Evolutionary conservation across 106 monocot genomes (phyloP), one percentile per base, ranked within the genome.

Genomic region (Dendrobium chrysotoxum): DNA sequence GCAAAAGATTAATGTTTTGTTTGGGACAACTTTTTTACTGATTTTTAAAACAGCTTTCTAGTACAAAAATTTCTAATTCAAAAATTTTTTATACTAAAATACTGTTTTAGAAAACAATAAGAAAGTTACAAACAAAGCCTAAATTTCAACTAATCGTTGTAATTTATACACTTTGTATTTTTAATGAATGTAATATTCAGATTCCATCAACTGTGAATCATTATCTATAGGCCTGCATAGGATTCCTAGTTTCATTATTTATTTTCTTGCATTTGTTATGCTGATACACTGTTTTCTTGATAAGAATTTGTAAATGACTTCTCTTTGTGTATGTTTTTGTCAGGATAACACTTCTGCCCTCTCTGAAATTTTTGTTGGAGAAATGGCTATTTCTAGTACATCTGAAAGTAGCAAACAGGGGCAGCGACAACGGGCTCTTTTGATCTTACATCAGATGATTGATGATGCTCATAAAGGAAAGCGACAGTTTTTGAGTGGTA

Each of bases 401-500:
- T 85, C 81, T 75, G 97, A 91, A 78, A 77, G 81, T 68, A 77
- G 16, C 55, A 89, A 83, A 79, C 88, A 85, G 80, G 88, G 84
- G 16, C 97, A 92, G 84, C 92, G 85, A 78, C 92, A 90, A 77
- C 92, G 90, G 58, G 84, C 96, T 80, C 85, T 94, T 81, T 84
- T 80, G 28, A 88, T 94, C 78, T 84, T 98, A 80, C 85, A 94
- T 75, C 92, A 94, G 83, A 98, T 92, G 89, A 94, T 98, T 86
- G 94, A 94, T 89, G 97, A 98, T 89, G 97, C 97, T 88, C 89
- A 92, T 87, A 86, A 87, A 85, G 97, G 92, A 87, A 98, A 92
- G 61, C 84, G 94, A 0, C 97, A 98, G 75, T 98, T 98, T 76
- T 84, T 98, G 71, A 92, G 92, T 85, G 97, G 97, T 92, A 89